phyloP scores from a whole-genome alignment of 306 rosid genomes.

The Cicer arietinum region DNA sequence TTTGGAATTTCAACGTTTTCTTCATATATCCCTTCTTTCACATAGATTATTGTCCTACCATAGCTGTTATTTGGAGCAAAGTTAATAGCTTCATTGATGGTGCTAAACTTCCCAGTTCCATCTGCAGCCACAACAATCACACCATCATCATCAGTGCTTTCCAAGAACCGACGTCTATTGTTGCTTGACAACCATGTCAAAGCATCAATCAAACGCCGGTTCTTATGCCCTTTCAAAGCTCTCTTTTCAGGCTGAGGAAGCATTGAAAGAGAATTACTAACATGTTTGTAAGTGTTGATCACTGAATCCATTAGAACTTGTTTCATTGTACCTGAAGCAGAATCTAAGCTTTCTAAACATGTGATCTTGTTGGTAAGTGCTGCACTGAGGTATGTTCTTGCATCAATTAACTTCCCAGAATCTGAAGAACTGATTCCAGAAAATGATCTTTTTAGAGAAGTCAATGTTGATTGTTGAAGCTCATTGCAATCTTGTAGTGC shows the following conservation, averaged over 20 bases:
- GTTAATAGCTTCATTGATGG: slow-evolving; percentile 64
- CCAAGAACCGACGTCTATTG: slow-evolving; percentile 40
- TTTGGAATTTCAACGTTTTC: slow-evolving; percentile 80
- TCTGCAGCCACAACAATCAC: slow-evolving; percentile 70
- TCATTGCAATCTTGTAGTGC: slow-evolving; percentile 71
- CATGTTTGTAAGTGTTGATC: slow-evolving; percentile 59
- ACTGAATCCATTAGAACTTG: slow-evolving; percentile 57
- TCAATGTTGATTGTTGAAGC: slow-evolving; percentile 68
- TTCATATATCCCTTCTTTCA: slow-evolving; percentile 63
- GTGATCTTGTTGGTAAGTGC: slow-evolving; percentile 83
- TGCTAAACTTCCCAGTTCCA: slow-evolving; percentile 75
- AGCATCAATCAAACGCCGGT: slow-evolving; percentile 54
- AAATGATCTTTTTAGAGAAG: slow-evolving; percentile 58
- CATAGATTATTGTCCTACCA: slow-evolving; percentile 64
- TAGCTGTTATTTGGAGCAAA: slow-evolving; percentile 74
- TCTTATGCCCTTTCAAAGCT: slow-evolving; percentile 37
- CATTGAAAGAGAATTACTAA: slow-evolving; percentile 73
- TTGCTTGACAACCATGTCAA: slow-evolving; percentile 56
- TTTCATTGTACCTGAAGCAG: slow-evolving; percentile 74
- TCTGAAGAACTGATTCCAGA: slow-evolving; percentile 47
- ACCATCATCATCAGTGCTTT: slow-evolving; percentile 37
- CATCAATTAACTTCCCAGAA: slow-evolving; percentile 51
- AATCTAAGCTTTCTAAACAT: slow-evolving; percentile 72
- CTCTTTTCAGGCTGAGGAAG: slow-evolving; percentile 47
- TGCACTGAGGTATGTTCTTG: slow-evolving; percentile 78